phyloP scores from a whole-genome alignment of 805 yeast genomes.

The Groenewaldozyma tartarivorans region DNA sequence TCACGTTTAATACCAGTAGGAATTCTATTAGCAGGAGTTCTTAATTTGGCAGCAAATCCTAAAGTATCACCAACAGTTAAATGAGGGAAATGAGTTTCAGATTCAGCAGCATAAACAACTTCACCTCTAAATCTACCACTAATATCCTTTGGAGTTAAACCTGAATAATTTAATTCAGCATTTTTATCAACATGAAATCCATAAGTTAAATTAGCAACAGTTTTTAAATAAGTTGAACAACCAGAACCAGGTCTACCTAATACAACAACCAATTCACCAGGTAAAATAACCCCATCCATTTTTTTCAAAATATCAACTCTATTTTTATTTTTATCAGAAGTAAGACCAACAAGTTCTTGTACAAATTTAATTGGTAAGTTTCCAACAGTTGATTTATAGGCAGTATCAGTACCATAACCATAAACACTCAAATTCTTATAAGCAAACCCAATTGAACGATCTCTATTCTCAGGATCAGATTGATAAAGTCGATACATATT shows the following conservation, averaged over 20 bases:
- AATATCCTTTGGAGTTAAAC: conserved; percentile 38
- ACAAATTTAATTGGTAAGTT: conserved; percentile 33
- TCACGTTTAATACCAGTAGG: conserved; percentile 39
- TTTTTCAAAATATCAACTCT: conserved; percentile 31
- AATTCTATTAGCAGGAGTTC: conserved; percentile 50
- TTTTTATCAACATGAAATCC: conserved; percentile 42
- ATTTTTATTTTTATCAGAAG: conserved; percentile 17
- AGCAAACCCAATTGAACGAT: conserved; percentile 50
- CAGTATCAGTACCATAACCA: conserved; percentile 56
- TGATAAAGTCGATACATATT: conserved; percentile 41
- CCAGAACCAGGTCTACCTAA: conserved; percentile 76
- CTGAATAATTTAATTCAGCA: conserved; percentile 36
- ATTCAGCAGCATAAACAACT: conserved; percentile 54
- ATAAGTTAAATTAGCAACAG: conserved; percentile 43
- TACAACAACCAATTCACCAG: conserved; percentile 65
- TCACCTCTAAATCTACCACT: conserved; percentile 47
- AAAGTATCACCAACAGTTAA: conserved; percentile 54
- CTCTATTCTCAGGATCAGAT: conserved; percentile 41
- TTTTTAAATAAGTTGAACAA: conserved; percentile 51
- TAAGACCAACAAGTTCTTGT: conserved; percentile 18
- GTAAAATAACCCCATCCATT: conserved; percentile 46
- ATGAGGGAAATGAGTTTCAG: conserved; percentile 56
- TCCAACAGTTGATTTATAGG: conserved; percentile 53
- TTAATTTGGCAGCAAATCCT: conserved; percentile 42
- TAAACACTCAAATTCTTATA: conserved; percentile 52